These are phyloP conservation scores for Zoysia matrella DNA, from an alignment of 202 grass and related monocot genomes.

Conservation along the genomic window DNA sequence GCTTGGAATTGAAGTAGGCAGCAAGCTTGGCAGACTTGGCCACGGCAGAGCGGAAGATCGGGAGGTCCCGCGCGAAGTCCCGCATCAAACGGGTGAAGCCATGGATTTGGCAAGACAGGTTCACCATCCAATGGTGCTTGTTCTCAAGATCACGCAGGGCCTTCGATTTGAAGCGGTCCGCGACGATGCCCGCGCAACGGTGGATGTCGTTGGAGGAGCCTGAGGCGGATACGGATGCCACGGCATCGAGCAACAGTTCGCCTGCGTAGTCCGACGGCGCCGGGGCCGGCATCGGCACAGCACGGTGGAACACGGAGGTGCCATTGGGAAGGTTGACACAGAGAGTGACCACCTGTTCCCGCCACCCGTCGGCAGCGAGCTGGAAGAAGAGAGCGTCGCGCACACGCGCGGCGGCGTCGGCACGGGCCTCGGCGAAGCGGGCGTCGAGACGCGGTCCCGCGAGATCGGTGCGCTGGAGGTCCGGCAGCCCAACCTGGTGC, in stretches of 20 bases:
- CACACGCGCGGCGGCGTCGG: slow-evolving; percentile 63
- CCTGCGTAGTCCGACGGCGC: slow-evolving; percentile 67
- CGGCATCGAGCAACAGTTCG: slow-evolving; percentile 64
- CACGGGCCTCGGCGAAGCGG: slow-evolving; percentile 60
- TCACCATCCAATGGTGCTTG: slow-evolving; percentile 78
- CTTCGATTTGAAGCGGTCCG: slow-evolving; percentile 82
- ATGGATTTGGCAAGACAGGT: slow-evolving; percentile 74
- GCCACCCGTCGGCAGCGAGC: slow-evolving; percentile 76
- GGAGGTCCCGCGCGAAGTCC: slow-evolving; percentile 61
- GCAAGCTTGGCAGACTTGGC: slow-evolving; percentile 70
- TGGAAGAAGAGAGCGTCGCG: slow-evolving; percentile 88
- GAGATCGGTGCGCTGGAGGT: slow-evolving; percentile 48
- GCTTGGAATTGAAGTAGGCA: slow-evolving; percentile 69
- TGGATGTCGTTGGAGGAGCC: slow-evolving; percentile 52
- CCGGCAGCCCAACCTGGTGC: slow-evolving; percentile 68
- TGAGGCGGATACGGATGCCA: slow-evolving; percentile 46
- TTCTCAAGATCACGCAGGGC: slow-evolving; percentile 71
- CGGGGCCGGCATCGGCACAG: slow-evolving; percentile 44
- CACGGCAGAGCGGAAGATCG: slow-evolving; percentile 55
- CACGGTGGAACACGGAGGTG: slow-evolving; percentile 71
- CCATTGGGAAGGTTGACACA: slow-evolving; percentile 84
- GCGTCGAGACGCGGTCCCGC: slow-evolving; percentile 57
- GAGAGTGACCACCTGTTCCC: slow-evolving; percentile 54
- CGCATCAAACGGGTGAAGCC: slow-evolving; percentile 60
- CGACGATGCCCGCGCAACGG: slow-evolving; percentile 73